Evolutionary conservation across 2,329 filamentous ascomycete species (phyloP), one percentile per base, ranked within the genome.

Genomic region (Monilinia vaccinii-corymbosi): DNA sequence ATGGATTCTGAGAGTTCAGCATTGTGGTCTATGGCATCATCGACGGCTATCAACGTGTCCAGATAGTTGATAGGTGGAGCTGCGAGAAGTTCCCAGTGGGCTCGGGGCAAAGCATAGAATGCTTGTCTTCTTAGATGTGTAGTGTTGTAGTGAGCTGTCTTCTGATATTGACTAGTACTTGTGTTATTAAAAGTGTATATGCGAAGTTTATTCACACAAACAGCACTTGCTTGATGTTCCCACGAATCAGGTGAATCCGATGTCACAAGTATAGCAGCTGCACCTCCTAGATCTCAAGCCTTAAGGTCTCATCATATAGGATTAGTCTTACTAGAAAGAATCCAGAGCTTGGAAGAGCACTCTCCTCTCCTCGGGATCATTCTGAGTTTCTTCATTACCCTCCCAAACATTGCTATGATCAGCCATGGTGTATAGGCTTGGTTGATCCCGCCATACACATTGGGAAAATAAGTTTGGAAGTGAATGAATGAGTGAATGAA

Each of bases 111-210:
- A 10, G 91, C 89, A 73, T 97, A 99, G 75, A 99, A 97, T 16
- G 91, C 88, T 73, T 94, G 91, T 32, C 95, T 86, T 25, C 94
- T 87, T 21, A 92, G 81, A 73, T 97, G 93, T 5, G 93, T 97
- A 65, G 89, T 87, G 73, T 96, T 95, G 76, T 88, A 88, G 73
- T 97, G 93, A 6, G 92, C 88, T 28, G 85, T 83, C 68, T 86
- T 88, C 65, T 89, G 86, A 73, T 97, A 97, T 74, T 92, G 89
- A 58, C 91, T 95, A 67, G 21, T 60, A 45, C 32, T 31, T n/a
- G 46, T 28, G 59, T 60, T 36, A 58, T 36, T 51, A 14, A 32
- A 32, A 21, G 38, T 53, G 11, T 9, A 32, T 13, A 34, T 56
- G 9, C 44, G 18, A 44, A 42, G n/a, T 31, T 32, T 10, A 28